Evolutionary conservation across 305 asterid species (phyloP).

Genomic region (Fraxinus sp.): DNA sequence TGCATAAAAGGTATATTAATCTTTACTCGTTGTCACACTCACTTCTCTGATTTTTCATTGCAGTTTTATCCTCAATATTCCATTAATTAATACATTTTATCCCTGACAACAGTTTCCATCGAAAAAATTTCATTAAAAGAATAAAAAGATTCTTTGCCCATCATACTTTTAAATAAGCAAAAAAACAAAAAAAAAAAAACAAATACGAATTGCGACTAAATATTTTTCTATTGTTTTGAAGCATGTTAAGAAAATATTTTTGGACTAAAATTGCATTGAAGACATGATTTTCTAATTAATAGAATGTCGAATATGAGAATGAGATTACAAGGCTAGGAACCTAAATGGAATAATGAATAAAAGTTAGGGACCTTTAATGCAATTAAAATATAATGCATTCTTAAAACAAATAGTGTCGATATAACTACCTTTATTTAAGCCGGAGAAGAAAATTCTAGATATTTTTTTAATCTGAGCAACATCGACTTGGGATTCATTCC

Average conservation of each 20-base stretch:
- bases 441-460: neutral
- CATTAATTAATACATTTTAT: neutral
- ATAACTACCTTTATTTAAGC: neutral
- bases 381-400: neutral
- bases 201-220: neutral
- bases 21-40: too few species aligned
- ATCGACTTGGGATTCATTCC: neutral
- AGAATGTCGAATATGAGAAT: neutral
- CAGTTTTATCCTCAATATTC: neutral
- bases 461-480: neutral
- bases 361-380: neutral
- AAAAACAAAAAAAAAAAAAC: too few species aligned
- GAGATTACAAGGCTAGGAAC: neutral
- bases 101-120: neutral
- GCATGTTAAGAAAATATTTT: neutral
- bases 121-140: too few species aligned
- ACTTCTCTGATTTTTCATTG: neutral
- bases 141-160: too few species aligned
- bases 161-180: neutral
- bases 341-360: neutral
- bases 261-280: neutral
- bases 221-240: too few species aligned
- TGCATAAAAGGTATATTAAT: too few species aligned
- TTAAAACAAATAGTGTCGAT: neutral
- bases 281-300: neutral